Evolutionary conservation across 1,284 basidiomycete species (phyloP).

Genomic region (Pisolithus thermaeus): DNA sequence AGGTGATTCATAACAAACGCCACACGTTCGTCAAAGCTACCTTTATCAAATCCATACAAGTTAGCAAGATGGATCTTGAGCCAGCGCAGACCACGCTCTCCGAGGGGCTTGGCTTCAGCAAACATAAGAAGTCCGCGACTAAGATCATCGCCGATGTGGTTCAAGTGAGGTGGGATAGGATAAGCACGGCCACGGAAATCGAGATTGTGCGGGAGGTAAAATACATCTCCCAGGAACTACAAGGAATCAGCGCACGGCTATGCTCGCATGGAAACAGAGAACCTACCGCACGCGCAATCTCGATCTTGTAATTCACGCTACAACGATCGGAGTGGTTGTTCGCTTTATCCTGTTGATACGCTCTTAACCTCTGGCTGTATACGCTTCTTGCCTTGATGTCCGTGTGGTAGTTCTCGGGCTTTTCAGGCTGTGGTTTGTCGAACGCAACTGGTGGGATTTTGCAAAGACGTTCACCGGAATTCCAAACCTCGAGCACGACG

Average conservation of each 20-base stretch:
- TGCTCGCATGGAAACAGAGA: not conserved
- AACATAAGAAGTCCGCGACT: constrained; percentile 88
- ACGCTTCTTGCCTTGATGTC: constrained; percentile 63
- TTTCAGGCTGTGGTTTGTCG: constrained; percentile 59
- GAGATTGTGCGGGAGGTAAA: constrained; percentile 96
- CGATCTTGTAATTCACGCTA: constrained; percentile 94
- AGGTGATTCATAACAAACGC: constrained; percentile 72
- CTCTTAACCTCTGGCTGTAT: constrained; percentile 58
- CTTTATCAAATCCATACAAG: constrained; percentile 93
- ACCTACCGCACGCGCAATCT: constrained; percentile 88
- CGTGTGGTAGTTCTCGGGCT: constrained; percentile 55
- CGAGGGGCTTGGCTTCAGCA: constrained; percentile 76
- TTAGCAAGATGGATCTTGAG: constrained; percentile 94
- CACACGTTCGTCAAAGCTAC: constrained; percentile 87
- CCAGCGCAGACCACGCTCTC: constrained; percentile 76
- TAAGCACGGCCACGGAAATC: constrained; percentile 99
- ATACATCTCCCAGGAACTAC: constrained; percentile 78
- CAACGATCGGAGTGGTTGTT: constrained; percentile 90
- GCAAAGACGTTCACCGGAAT: constrained; percentile 67
- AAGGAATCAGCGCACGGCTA: constrained; percentile 3
- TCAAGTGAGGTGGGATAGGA: constrained; percentile 93
- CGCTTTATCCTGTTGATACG: constrained; percentile 58
- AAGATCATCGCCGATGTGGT: constrained; percentile 94
- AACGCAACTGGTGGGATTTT: constrained; percentile 71
- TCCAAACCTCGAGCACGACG: constrained; percentile 78